Evolutionary conservation across 306 rosid genomes (phyloP).

Genomic region (Trifolium pratense): DNA sequence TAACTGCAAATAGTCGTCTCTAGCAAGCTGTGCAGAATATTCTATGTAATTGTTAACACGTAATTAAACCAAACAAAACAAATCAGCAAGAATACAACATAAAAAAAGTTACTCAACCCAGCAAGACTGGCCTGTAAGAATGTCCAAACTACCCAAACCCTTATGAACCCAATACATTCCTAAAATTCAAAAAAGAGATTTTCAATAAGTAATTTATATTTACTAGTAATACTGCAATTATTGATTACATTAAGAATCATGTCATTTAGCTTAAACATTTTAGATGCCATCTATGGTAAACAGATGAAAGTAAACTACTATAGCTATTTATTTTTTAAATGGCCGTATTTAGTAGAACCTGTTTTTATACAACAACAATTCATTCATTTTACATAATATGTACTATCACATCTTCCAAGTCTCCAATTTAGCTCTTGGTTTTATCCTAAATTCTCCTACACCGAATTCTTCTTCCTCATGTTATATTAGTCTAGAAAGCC

Average conservation of each 20-base stretch:
- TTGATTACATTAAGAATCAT: constrained; percentile 17
- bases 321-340: not conserved
- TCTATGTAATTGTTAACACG: constrained; percentile 38
- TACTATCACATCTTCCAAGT: constrained; percentile 13
- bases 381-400: not conserved
- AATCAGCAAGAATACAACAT: constrained; percentile 25
- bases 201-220: constrained; percentile 12
- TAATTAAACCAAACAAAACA: constrained; percentile 31
- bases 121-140: constrained; percentile 27
- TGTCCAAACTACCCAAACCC: constrained; percentile 26
- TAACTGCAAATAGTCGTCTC: constrained; percentile 79
- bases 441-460: constrained; percentile 3
- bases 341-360: not conserved
- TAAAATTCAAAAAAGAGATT: not conserved
- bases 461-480: constrained; percentile 3
- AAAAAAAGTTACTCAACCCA: constrained; percentile 18
- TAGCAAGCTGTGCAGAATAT: constrained; percentile 77
- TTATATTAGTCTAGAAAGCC: constrained; percentile 19
- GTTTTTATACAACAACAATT: constrained; percentile 8
- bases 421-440: constrained; percentile 36
- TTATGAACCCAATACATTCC: constrained; percentile 24
- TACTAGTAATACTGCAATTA: constrained; percentile 17
- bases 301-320: constrained; percentile 4
- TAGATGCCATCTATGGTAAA: constrained; percentile 14
- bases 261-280: constrained; percentile 13